Base-by-base conservation (phyloP, 2,329 filamentous ascomycete species). In the Pseudocercospora cruenta region DNA sequence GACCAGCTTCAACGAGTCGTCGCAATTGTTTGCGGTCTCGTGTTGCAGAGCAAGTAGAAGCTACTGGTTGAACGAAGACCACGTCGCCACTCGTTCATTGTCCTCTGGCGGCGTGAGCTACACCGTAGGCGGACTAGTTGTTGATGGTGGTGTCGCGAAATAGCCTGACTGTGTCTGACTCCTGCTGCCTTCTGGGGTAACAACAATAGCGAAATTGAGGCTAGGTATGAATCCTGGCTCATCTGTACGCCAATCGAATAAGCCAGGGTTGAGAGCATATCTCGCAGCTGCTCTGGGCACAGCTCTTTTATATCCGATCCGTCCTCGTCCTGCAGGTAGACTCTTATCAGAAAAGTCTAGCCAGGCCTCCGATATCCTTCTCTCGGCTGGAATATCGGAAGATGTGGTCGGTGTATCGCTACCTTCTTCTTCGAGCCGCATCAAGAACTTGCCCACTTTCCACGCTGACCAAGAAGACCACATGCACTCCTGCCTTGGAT, bases 381-480 rank as follows among this genome's bases (percentile, higher is more conserved):
- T 59, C 5, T 71, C 66, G 16, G 53, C 45, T 9, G 60, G 58
- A 2, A 70, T 67, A 28, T 70, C 71, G 6, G 66, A 59, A 3
- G 65, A 62, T 19, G 33, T 62, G 12, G 57, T 64, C 16, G 68
- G 58, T n/a, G 55, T 51, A n/a, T 68, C 65, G 7, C 43, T 58
- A 1, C 59, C 60, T 51, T 67, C 68, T 59, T 71, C 72, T 64
- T 72, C 70, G 0, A 70, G 51, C 5, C 65, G 60, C 59, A 72
- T 60, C 36, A 72, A 51, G 59, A 71, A 74, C 49, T 70, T 72
- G 19, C 71, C 70, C 12, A 73, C 67, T 36, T 74, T 73, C 69
- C 70, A 74, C 8, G 72, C 71, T 5, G 67, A 68, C 71, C 70
- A 73, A 2, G 67, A 70, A 3, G 60, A 67, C 67, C 69, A 73